Base-by-base conservation (phyloP, 2,329 filamentous ascomycete species). In the Fusarium scirpi region DNA sequence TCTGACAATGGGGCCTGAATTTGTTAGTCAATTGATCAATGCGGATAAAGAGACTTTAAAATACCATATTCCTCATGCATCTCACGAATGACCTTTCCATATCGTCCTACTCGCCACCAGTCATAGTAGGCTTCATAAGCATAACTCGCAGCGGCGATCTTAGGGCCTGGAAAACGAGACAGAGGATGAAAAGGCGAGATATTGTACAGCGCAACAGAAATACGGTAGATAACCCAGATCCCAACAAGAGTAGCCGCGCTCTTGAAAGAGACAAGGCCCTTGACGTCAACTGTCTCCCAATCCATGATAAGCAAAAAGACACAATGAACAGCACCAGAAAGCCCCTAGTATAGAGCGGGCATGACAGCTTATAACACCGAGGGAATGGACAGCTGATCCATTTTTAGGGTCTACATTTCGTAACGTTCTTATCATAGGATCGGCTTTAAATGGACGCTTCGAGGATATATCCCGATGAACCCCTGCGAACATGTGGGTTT, bases 141-240 rank as follows among this genome's bases (percentile, higher is more conserved):
- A 41, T 80, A 80, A 10, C 76, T 79, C 6, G 73, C 75, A 3
- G 80, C 79, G 4, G 81, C 78, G 2, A 82, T 53, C 57, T 70
- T 79, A 1, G 80, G 80, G 0, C 81, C 81, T 8, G 81, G 81
- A 24, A 83, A 78, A 11, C 71, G 70, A 60, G 70, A 72, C 24
- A 83, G 65, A 3, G 80, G 81, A 52, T 83, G 81, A 18, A 82
- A 65, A 5, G 80, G 78, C 4, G 81, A 82, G 49, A 83, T 67
- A 55, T 82, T 82, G 70, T 82, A 82, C 2, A 78, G 18, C 0
- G 72, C 74, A 15, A 74, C 51, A 10, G 75, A 15, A 8, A 80
- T 7, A 11, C 76, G 71, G 62, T 80, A 82, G 1, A 48, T 58
- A 15, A 80, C 18, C 76, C 77, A 80, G 3, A 74, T 6, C 11